Evolutionary conservation across 2,329 filamentous ascomycete species (phyloP).

Genomic region (Arthrinium puccinioides): DNA sequence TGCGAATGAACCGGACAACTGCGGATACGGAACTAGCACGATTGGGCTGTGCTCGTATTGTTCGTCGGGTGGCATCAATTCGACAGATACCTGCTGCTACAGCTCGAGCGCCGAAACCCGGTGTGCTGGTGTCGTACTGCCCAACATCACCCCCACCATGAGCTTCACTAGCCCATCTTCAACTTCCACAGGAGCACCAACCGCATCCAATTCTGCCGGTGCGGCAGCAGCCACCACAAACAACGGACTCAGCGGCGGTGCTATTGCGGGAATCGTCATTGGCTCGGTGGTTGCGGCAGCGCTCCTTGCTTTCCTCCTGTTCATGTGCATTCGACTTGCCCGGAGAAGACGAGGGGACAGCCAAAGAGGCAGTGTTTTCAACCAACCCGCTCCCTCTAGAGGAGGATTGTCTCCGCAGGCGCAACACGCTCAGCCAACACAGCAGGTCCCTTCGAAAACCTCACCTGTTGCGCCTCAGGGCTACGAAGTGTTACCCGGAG

Average conservation of each 20-base stretch:
- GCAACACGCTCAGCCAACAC: slow-evolving; percentile 16
- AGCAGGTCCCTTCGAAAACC: slow-evolving; percentile 4
- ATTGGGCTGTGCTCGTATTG: slow-evolving; percentile 85
- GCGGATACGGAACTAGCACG: slow-evolving; percentile 68
- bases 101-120: slow-evolving; percentile 66
- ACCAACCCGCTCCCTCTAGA: slow-evolving; percentile 75
- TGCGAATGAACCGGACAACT: slow-evolving; percentile 77
- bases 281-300: slow-evolving; percentile 67
- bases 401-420: slow-evolving; percentile 37
- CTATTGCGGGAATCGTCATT: slow-evolving; percentile 85
- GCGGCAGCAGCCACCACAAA: too few relatives aligned
- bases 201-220: slow-evolving; percentile 18
- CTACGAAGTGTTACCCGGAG: slow-evolving; percentile 74
- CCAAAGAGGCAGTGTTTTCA: slow-evolving; percentile 70
- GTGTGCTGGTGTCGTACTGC: slow-evolving; percentile 72
- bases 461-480: slow-evolving; percentile 34
- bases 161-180: slow-evolving; percentile 44
- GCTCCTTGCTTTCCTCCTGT: slow-evolving; percentile 61
- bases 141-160: slow-evolving; percentile 65
- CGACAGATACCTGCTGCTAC: slow-evolving; percentile 92
- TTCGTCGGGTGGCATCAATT: slow-evolving; percentile 73
- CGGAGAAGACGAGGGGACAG: slow-evolving; percentile 46
- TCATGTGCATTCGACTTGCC: slow-evolving; percentile 53
- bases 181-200: slow-evolving; percentile 16
- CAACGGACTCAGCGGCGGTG: slow-evolving; percentile 63